phyloP scores from a whole-genome alignment of 1,139 yeast species.

The Geotrichum cucujoidarum region DNA sequence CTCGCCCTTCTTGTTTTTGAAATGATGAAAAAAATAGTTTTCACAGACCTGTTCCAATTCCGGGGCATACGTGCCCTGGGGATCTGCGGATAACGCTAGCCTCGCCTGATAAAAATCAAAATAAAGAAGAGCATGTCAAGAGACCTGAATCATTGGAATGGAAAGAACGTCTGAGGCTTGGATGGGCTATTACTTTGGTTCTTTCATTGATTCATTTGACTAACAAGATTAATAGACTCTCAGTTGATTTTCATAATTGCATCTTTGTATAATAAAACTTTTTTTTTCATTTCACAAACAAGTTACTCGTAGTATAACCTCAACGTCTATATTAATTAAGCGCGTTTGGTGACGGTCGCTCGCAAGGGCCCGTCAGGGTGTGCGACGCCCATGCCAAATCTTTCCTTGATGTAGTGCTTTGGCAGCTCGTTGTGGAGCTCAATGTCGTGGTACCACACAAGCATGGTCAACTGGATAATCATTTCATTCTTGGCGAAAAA shows the following conservation, averaged over 20 bases:
- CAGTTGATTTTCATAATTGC: too few species aligned
- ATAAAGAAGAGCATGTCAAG: too few species aligned
- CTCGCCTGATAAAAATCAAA: constrained; percentile 6
- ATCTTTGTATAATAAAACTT: too few species aligned
- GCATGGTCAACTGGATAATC: constrained; percentile 12
- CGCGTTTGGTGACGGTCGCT: constrained; percentile 6
- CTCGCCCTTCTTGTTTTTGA: too few species aligned
- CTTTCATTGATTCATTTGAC: too few species aligned
- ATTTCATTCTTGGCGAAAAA: constrained; percentile 16
- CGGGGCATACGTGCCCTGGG: neutral
- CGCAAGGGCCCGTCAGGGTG: constrained; percentile 10
- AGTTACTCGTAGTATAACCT: neutral
- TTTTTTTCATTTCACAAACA: neutral
- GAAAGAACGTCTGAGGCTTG: too few species aligned
- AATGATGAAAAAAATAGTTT: constrained; percentile 13
- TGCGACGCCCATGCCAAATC: constrained; percentile 15
- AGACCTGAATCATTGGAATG: too few species aligned
- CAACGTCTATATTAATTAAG: too few species aligned
- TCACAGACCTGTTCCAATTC: constrained; percentile 16
- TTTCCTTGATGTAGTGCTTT: constrained; percentile 14
- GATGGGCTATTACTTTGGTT: too few species aligned
- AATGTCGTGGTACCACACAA: constrained; percentile 15
- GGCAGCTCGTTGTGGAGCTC: constrained; percentile 10
- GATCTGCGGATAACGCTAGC: constrained; percentile 14
- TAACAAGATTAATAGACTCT: too few species aligned